Evolutionary conservation across 495 filamentous ascomycete species (phyloP).

Genomic region (Mycothermus thermophilus): DNA sequence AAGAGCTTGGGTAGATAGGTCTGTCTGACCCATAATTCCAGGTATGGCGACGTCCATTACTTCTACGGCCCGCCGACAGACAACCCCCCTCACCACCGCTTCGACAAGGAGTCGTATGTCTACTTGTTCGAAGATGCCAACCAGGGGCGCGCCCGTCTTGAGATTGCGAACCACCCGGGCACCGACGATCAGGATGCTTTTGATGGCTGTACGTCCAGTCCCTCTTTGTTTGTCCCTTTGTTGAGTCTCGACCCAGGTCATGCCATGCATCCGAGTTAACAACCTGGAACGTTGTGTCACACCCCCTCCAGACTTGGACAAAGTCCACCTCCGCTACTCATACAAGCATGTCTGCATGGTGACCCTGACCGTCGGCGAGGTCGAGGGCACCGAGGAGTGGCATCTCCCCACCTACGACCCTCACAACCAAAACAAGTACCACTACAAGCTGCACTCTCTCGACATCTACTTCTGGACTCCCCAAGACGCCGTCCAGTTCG

Average conservation of each 20-base stretch:
- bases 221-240: too few relatives aligned
- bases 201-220: constrained; percentile 66
- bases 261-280: too few relatives aligned
- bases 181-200: constrained; percentile 84
- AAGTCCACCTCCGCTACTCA: constrained; percentile 52
- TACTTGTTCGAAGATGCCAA: constrained; percentile 70
- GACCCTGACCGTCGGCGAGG: constrained; percentile 57
- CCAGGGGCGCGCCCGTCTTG: constrained; percentile 54
- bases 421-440: constrained; percentile 52
- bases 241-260: too few relatives aligned
- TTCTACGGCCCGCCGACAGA: constrained; percentile 61
- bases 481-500: constrained; percentile 58
- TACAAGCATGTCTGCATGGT: constrained; percentile 65
- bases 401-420: constrained; percentile 59
- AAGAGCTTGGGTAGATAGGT: background rate
- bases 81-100: constrained; percentile 67
- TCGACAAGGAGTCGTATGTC: constrained; percentile 78
- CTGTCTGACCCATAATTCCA: constrained; percentile 23
- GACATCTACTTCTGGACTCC: constrained; percentile 85
- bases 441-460: constrained; percentile 65
- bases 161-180: constrained; percentile 79
- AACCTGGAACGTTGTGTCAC: too few relatives aligned
- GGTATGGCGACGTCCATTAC: constrained; percentile 83
- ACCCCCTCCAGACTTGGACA: constrained; percentile 50
- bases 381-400: constrained; percentile 49